Conservation (phyloP, 1,139 yeast species). For the Chernovozyma sophiae-reginae region DNA sequence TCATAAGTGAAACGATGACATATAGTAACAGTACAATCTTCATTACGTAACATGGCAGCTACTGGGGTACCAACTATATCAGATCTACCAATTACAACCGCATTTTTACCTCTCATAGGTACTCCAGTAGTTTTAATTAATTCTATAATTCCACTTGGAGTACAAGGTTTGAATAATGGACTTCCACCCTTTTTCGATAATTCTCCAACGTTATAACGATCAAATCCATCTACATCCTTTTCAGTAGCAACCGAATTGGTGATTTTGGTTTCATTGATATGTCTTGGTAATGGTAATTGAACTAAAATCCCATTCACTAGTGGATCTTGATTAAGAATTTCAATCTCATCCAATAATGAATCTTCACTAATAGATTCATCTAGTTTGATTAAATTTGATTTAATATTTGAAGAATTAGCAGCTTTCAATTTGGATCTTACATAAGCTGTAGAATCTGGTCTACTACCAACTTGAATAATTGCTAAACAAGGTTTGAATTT, state of each 20-base stretch:
- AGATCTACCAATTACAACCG: slow-evolving; percentile 77
- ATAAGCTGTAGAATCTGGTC: slow-evolving; percentile 77
- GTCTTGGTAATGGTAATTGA: slow-evolving; percentile 71
- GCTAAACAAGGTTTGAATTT: slow-evolving; percentile 60
- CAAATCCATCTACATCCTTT: slow-evolving; percentile 81
- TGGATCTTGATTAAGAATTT: slow-evolving; percentile 56
- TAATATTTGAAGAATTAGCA: slow-evolving; percentile 63
- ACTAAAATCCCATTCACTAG: slow-evolving; percentile 66
- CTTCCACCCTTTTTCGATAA: slow-evolving; percentile 68
- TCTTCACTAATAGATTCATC: slow-evolving; percentile 54
- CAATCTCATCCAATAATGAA: slow-evolving; percentile 52
- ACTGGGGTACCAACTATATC: slow-evolving; percentile 84
- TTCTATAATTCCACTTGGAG: slow-evolving; percentile 74
- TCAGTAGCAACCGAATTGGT: slow-evolving; percentile 65
- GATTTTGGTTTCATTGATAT: slow-evolving; percentile 61
- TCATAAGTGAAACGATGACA: slow-evolving; percentile 60
- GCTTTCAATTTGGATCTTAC: slow-evolving; percentile 74
- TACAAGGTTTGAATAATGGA: slow-evolving; percentile 71
- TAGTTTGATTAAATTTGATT: slow-evolving; percentile 53
- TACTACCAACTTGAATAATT: slow-evolving; percentile 68
- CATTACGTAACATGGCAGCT: slow-evolving; percentile 64
- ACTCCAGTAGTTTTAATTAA: slow-evolving; percentile 61
- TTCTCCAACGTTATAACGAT: slow-evolving; percentile 72
- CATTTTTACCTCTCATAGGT: slow-evolving; percentile 59
- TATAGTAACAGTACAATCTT: slow-evolving; percentile 72